Evolutionary conservation across 306 rosid species (phyloP).

Genomic region (Cucurbita maxima): DNA sequence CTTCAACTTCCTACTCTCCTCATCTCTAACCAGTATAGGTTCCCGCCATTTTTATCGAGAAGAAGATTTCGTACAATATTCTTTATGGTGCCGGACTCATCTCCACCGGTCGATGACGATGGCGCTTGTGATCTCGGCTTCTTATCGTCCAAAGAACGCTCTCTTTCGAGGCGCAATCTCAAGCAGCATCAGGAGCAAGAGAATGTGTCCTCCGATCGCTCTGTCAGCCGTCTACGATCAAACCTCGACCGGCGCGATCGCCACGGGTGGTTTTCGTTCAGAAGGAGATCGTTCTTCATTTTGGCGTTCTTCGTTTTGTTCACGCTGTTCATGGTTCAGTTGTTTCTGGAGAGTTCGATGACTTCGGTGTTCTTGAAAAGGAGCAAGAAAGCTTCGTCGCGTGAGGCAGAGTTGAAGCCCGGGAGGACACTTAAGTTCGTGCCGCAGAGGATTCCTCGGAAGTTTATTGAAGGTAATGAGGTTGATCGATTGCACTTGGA

Average conservation of each 20-base stretch:
- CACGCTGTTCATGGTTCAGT: constrained; percentile 39
- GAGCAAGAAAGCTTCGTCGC: constrained; percentile 20
- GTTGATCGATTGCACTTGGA: constrained; percentile 41
- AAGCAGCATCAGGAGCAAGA: constrained; percentile 19
- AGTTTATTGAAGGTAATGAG: constrained; percentile 32
- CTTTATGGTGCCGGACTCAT: background rate
- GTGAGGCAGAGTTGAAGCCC: constrained; percentile 29
- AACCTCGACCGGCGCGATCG: constrained; percentile 44
- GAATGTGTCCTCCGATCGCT: constrained; percentile 26
- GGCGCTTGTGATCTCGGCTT: constrained; percentile 15
- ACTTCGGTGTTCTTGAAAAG: constrained; percentile 46
- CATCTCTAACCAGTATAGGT: background rate
- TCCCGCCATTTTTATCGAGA: background rate
- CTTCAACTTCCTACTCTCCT: background rate
- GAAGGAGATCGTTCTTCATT: constrained; percentile 41
- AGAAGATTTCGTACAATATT: background rate
- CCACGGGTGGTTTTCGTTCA: constrained; percentile 37
- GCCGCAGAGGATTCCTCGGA: constrained; percentile 30
- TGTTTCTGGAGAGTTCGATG: constrained; percentile 73
- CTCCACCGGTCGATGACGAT: background rate
- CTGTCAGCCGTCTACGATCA: constrained; percentile 31
- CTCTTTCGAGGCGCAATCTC: constrained; percentile 50
- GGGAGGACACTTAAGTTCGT: constrained; percentile 59
- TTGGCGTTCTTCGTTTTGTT: constrained; percentile 33
- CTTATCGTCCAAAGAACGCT: constrained; percentile 29